Conservation (phyloP, 2,329 filamentous ascomycete genomes). For the Zopfia rhizophila region DNA sequence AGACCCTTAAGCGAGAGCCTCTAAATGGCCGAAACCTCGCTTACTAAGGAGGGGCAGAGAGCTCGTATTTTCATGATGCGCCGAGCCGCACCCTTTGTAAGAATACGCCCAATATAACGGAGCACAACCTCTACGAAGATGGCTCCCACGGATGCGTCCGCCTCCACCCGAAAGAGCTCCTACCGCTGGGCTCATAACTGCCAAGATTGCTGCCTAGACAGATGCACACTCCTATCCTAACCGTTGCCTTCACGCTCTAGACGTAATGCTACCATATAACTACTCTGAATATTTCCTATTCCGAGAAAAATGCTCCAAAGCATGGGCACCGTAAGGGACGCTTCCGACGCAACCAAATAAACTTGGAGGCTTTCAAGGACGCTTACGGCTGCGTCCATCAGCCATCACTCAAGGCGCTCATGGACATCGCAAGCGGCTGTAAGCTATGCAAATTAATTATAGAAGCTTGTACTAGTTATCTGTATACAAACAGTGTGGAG, state of each 20-base stretch:
- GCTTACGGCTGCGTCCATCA: conserved; percentile 2
- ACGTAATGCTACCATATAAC: neutral
- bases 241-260: neutral
- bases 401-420: conserved; percentile 2
- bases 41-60: too few species aligned
- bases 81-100: too few species aligned
- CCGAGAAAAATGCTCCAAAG: neutral
- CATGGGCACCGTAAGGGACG: conserved; percentile 1
- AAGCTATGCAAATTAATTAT: conserved; percentile 2
- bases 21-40: too few species aligned
- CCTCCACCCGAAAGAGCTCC: neutral
- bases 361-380: conserved; percentile 2
- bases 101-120: too few species aligned
- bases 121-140: too few species aligned
- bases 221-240: neutral
- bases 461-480: neutral
- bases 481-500: neutral
- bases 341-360: neutral
- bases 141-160: too few species aligned
- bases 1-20: too few species aligned
- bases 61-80: too few species aligned
- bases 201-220: conserved; percentile 4
- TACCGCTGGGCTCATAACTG: neutral
- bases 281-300: neutral
- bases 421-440: conserved; percentile 2